phyloP scores from a whole-genome alignment of 2,329 filamentous ascomycete genomes.

The Diaporthe ilicicola region DNA sequence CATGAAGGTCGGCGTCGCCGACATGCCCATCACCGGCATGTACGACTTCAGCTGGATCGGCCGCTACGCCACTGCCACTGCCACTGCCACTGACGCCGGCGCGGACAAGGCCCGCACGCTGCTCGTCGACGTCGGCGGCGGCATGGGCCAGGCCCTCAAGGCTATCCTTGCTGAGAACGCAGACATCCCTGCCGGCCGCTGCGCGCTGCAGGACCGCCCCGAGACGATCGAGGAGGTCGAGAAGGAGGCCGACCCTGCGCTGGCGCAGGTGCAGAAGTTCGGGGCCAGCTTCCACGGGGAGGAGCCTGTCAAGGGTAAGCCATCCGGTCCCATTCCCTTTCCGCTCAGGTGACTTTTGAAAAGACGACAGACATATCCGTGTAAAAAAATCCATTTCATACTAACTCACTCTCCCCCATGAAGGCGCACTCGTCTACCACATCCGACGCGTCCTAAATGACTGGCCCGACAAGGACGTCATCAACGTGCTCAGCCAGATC shows the following conservation, averaged over 20 bases:
- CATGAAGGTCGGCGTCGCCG: conserved; percentile 38
- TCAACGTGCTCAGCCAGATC: conserved; percentile 35
- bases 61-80: conserved; percentile 32
- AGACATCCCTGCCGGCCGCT: conserved; percentile 37
- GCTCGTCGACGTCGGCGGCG: conserved; percentile 37
- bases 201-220: conserved; percentile 37
- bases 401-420: neutral
- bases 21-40: conserved; percentile 35
- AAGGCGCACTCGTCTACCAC: conserved; percentile 40
- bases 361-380: neutral
- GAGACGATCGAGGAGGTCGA: conserved; percentile 31
- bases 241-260: conserved; percentile 10
- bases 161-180: conserved; percentile 32
- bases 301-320: conserved; percentile 40
- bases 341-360: neutral
- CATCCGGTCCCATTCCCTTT: neutral
- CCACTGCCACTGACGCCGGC: too few relatives aligned
- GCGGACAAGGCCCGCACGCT: neutral
- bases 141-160: conserved; percentile 35
- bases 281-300: conserved; percentile 41
- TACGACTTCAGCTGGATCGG: conserved; percentile 39
- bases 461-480: conserved; percentile 38
- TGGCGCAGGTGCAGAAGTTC: conserved; percentile 37
- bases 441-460: conserved; percentile 42
- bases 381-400: neutral